Base-by-base conservation (phyloP, 1,284 basidiomycete species). In the Phellinidium pouzarii region DNA sequence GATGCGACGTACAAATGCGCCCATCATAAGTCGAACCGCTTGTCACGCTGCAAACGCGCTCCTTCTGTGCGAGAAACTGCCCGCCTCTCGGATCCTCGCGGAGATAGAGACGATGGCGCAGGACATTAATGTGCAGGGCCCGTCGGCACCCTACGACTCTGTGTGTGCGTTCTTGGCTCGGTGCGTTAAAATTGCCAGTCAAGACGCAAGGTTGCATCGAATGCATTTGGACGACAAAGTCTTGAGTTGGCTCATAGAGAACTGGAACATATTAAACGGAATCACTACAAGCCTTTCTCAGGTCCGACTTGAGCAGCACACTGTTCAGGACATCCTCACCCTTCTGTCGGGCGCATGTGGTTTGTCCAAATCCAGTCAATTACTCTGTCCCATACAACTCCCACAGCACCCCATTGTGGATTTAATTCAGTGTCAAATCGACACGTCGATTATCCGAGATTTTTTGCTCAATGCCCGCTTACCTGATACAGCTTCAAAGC, bases 121-220 rank as follows among this genome's bases (percentile, higher is more conserved):
- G 58, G 87, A 92, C 59, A 71, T 97, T 52, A 85, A 91, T 59
- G 77, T 94, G 12, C 92, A 95, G 66, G 92, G 92, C 0, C 93
- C 94, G 1, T 71, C 82, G 1, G 83, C 79, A 59, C 88, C 91
- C 0, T 86, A 78, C 60, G 94, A 98, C 61, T 82, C 93, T 0
- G 87, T 94, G 22, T 94, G 92, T 70, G 70, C 74, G 45, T 88
- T 97, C 64, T 72, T 97, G 42, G 69, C 77, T 12, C 71, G 77
- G 20, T 84, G 80, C 53, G 71, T 95, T 27, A 74, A 71, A 20
- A 68, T 87, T 14, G 82, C 89, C 0, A 82, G 78, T 52, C 81
- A 85, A 59, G 91, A 96, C 61, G 83, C 87, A 42, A 77, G 84
- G 17, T 68, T 95, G 6, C 91, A 91, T 65, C 77, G 84, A 3